phyloP scores from a whole-genome alignment of 2,329 filamentous ascomycete genomes.

The Eutypella sp. region DNA sequence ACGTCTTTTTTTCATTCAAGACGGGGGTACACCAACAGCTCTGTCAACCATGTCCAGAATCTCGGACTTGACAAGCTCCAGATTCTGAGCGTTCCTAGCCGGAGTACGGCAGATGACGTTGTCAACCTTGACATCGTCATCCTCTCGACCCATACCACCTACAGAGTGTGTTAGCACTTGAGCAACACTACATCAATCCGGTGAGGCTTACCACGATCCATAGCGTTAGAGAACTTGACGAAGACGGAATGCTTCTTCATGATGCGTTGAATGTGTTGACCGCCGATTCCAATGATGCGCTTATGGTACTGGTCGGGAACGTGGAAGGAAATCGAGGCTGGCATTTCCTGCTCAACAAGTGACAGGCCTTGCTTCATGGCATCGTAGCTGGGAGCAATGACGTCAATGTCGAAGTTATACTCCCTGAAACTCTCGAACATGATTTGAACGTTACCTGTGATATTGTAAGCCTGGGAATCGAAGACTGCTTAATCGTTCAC shows the following conservation, averaged over 20 bases:
- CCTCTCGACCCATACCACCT: slow-evolving; percentile 80
- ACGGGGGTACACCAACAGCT: slow-evolving; percentile 52
- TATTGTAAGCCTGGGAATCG: slow-evolving; percentile 19
- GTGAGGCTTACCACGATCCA: slow-evolving; percentile 71
- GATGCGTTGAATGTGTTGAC: slow-evolving; percentile 97
- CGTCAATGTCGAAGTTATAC: slow-evolving; percentile 99
- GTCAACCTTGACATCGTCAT: slow-evolving; percentile 97
- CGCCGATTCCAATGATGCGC: slow-evolving; percentile 96
- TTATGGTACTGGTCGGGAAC: slow-evolving; percentile 99
- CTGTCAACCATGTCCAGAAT: slow-evolving; percentile 99
- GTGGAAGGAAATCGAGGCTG: slow-evolving; percentile 97
- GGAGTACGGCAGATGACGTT: slow-evolving; percentile 98
- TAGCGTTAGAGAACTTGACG: slow-evolving; percentile 98
- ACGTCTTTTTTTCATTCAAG: neutral
- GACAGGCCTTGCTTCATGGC: slow-evolving; percentile 89
- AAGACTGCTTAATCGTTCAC: neutral
- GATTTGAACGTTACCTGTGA: slow-evolving; percentile 83
- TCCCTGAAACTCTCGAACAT: slow-evolving; percentile 99
- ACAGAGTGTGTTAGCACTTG: slow-evolving; percentile 22
- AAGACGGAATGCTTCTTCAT: slow-evolving; percentile 99
- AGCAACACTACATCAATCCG: neutral
- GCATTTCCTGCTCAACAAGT: slow-evolving; percentile 98
- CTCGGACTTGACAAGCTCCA: slow-evolving; percentile 96
- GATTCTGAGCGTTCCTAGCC: slow-evolving; percentile 90
- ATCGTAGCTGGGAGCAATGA: slow-evolving; percentile 87